Evolutionary conservation across 257 asterid species (phyloP).

Genomic region (Salvia hispanica): DNA sequence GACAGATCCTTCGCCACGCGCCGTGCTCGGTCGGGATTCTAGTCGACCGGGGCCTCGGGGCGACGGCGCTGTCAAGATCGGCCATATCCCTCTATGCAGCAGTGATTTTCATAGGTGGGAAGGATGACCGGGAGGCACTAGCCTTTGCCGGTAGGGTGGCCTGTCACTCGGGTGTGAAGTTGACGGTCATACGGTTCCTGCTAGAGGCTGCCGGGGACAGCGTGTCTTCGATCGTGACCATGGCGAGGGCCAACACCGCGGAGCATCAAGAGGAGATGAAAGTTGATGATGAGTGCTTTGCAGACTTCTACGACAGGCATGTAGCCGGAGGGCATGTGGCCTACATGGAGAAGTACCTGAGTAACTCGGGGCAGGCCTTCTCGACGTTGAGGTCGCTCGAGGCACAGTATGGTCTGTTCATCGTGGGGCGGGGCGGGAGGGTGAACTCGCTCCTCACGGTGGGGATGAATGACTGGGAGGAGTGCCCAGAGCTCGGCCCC

Average conservation of each 20-base stretch:
- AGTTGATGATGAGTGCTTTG: constrained; percentile 82
- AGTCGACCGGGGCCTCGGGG: constrained; percentile 86
- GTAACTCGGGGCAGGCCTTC: constrained; percentile 84
- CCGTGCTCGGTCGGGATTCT: constrained; percentile 85
- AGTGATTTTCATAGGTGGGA: constrained; percentile 90
- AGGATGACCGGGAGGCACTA: constrained; percentile 86
- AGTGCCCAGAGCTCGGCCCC: constrained; percentile 94
- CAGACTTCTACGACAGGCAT: constrained; percentile 76
- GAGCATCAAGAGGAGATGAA: constrained; percentile 91
- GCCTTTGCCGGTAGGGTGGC: constrained; percentile 88
- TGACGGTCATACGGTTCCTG: constrained; percentile 81
- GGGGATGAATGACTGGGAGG: constrained; percentile 99
- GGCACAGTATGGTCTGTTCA: constrained; percentile 81
- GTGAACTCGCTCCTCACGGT: constrained; percentile 74
- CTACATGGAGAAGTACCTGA: constrained; percentile 82
- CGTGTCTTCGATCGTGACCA: constrained; percentile 63
- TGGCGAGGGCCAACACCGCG: constrained; percentile 63
- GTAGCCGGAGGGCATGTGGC: constrained; percentile 91
- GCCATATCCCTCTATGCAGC: constrained; percentile 68
- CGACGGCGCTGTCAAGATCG: constrained; percentile 49
- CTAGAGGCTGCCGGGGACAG: constrained; percentile 69
- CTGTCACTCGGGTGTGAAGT: constrained; percentile 77
- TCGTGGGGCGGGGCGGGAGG: constrained; percentile 86
- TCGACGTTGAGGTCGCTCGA: constrained; percentile 76
- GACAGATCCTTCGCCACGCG: constrained; percentile 79